phyloP scores from a whole-genome alignment of 1,139 yeast genomes.

The Saccharomyces hybrid region DNA sequence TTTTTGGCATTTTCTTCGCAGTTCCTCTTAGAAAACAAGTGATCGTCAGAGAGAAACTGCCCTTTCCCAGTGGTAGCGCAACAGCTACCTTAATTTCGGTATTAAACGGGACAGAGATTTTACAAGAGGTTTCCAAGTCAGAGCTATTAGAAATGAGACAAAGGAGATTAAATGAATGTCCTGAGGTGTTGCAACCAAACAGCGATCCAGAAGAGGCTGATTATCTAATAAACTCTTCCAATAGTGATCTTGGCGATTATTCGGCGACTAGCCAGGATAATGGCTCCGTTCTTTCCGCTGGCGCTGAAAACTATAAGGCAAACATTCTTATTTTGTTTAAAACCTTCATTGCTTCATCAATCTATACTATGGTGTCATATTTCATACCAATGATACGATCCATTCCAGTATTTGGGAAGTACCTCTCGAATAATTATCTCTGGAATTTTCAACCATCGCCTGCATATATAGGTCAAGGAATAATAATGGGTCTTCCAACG shows the following conservation, averaged over 20 bases:
- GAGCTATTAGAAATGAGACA: slow-evolving; percentile 25
- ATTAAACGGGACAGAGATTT: slow-evolving; percentile 59
- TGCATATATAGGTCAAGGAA: slow-evolving; percentile 95
- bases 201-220: slow-evolving; percentile 11
- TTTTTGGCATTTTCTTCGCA: slow-evolving; percentile 95
- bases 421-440: slow-evolving; percentile 56
- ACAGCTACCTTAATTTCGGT: slow-evolving; percentile 90
- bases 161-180: slow-evolving; percentile 25
- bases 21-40: slow-evolving; percentile 81
- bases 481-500: slow-evolving; percentile 92
- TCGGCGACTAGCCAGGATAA: background rate
- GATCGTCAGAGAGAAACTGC: slow-evolving; percentile 71
- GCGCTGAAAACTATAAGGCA: slow-evolving; percentile 15
- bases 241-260: slow-evolving; percentile 1
- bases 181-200: slow-evolving; percentile 27
- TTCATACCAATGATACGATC: slow-evolving; percentile 62
- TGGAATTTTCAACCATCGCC: slow-evolving; percentile 96
- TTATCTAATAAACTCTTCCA: slow-evolving; percentile 5
- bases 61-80: slow-evolving; percentile 93
- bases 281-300: background rate
- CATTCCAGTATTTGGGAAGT: slow-evolving; percentile 68
- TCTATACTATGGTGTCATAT: slow-evolving; percentile 63
- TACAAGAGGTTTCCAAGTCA: slow-evolving; percentile 36
- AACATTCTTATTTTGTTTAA: slow-evolving; percentile 50
- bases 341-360: slow-evolving; percentile 64